phyloP scores from a whole-genome alignment of 1,284 basidiomycete species.

The Ganoderma meredithae region DNA sequence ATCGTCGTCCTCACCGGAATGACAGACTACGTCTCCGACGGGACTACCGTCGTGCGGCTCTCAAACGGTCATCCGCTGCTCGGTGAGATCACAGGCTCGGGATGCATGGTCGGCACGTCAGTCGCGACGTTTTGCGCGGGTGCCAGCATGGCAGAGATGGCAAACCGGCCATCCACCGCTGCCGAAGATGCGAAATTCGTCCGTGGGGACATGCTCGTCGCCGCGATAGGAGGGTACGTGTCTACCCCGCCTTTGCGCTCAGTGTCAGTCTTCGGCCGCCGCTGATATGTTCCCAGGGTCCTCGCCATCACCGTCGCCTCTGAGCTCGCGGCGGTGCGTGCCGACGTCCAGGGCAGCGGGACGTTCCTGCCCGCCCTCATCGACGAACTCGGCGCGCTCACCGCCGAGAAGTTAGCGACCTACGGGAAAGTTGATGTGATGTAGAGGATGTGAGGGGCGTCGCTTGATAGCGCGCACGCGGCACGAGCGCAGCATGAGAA shows the following conservation, averaged over 20 bases:
- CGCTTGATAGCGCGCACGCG: background rate
- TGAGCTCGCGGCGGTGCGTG: constrained; percentile 76
- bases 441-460: background rate
- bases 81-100: constrained; percentile 87
- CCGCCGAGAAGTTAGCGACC: constrained; percentile 57
- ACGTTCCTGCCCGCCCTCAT: constrained; percentile 90
- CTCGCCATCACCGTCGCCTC: constrained; percentile 86
- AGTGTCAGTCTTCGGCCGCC: background rate
- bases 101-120: constrained; percentile 86
- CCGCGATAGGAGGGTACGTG: constrained; percentile 78
- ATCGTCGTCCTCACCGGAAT: constrained; percentile 87
- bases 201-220: constrained; percentile 77
- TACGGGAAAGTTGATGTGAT: constrained; percentile 58
- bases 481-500: background rate
- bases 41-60: constrained; percentile 69
- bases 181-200: constrained; percentile 56
- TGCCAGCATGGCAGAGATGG: constrained; percentile 52
- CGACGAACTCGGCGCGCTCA: constrained; percentile 78
- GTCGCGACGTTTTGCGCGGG: constrained; percentile 83
- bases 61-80: constrained; percentile 83
- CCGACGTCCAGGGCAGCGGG: constrained; percentile 83
- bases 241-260: constrained; percentile 17
- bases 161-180: constrained; percentile 30
- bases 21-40: constrained; percentile 90
- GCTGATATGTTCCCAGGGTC: constrained; percentile 56